Evolutionary conservation across 768 basidiomycete species (phyloP).

Genomic region (Zangia roseola): DNA sequence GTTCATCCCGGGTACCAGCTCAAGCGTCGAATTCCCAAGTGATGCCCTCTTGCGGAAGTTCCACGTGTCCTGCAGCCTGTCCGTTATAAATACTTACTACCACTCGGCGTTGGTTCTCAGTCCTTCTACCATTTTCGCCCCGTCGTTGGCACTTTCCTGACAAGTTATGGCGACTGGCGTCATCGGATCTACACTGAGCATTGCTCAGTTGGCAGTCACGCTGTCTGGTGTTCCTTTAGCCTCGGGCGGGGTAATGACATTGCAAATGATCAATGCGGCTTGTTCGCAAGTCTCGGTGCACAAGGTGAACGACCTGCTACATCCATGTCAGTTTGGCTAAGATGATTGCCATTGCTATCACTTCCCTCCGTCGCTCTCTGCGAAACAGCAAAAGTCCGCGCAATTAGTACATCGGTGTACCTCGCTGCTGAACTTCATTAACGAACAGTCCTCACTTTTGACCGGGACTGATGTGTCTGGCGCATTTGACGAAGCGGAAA

Average conservation of each 20-base stretch:
- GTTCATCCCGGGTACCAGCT: too few species aligned
- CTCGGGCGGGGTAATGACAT: conserved; percentile 40
- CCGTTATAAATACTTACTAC: too few species aligned
- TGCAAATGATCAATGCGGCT: conserved; percentile 43
- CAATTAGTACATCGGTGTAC: conserved; percentile 44
- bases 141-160: background rate
- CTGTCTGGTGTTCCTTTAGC: conserved; percentile 46
- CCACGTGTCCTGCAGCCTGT: background rate
- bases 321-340: background rate
- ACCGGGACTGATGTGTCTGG: conserved; percentile 41
- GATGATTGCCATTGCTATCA: background rate
- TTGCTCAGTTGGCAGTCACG: conserved; percentile 43
- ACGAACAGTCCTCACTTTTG: conserved; percentile 39
- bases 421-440: conserved; percentile 37
- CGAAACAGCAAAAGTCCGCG: conserved; percentile 40
- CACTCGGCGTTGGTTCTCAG: too few species aligned
- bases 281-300: conserved; percentile 48
- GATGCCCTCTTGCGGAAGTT: background rate
- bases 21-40: too few species aligned
- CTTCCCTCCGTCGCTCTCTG: background rate
- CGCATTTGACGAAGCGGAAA: conserved; percentile 42
- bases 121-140: background rate
- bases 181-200: conserved; percentile 23
- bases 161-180: conserved; percentile 16
- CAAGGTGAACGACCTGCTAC: conserved; percentile 39